Percentiles rank a stretch among this genome's conserved stretches.
phyloP scores from a whole-genome alignment of 805 yeast genomes.

The Kockiozyma suomiensis region DNA sequence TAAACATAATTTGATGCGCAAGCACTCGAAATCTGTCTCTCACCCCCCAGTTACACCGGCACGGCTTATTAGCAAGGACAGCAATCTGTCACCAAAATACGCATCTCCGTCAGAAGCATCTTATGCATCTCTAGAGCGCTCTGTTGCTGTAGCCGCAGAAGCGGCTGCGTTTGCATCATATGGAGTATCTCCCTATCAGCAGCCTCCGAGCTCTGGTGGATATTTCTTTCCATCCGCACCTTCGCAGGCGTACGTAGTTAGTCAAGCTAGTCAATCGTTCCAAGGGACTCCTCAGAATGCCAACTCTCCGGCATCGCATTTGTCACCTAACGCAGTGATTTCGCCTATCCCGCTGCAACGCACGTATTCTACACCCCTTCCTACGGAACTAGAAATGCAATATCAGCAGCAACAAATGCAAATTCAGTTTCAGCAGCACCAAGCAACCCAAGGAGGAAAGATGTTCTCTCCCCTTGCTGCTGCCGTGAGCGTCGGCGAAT shows the following conservation, averaged over 20 bases:
- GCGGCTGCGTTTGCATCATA: conserved; percentile 28
- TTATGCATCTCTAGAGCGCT: conserved; percentile 31
- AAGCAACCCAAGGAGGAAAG: background rate
- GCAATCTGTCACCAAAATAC: conserved; percentile 18
- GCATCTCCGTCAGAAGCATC: conserved; percentile 32
- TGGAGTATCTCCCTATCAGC: conserved; percentile 2
- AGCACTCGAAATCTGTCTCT: background rate
- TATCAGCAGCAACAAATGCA: conserved; percentile 10
- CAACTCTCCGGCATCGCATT: conserved; percentile 11
- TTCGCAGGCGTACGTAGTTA: conserved; percentile 4
- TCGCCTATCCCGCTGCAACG: conserved; percentile 22
- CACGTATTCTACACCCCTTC: conserved; percentile 17
- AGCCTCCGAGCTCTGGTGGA: background rate
- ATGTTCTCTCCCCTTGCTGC: conserved; percentile 2
- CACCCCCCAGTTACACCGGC: conserved; percentile 20
- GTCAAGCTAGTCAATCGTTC: background rate
- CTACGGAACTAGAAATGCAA: conserved; percentile 10
- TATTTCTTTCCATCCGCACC: background rate
- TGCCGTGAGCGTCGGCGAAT: conserved; percentile 5
- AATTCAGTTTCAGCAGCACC: conserved; percentile 10
- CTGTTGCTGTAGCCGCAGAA: conserved; percentile 29
- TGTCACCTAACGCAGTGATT: background rate
- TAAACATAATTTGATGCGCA: background rate
- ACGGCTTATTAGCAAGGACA: conserved; percentile 6
- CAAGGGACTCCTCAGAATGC: background rate